Evolutionary conservation across 495 filamentous ascomycete genomes (phyloP), one percentile per base, ranked within the genome.

Genomic region (Cladorrhinum samala): DNA sequence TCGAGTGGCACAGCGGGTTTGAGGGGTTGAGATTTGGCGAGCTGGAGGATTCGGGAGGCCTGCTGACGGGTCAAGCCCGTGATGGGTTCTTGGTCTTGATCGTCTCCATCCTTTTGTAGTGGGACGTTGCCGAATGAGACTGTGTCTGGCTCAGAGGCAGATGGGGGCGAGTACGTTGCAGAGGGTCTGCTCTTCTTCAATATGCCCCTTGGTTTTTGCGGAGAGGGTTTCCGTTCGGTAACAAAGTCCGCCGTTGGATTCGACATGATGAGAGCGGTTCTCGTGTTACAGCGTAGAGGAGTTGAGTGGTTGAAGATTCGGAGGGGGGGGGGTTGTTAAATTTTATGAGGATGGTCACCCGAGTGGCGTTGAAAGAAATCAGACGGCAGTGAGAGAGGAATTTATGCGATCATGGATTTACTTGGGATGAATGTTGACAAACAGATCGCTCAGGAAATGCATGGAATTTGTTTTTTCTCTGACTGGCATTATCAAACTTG

Each of bases 31-130:
- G 83, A 86, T 47, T 83, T 42, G 13, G 51, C 41, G 14, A 55
- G 71, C 60, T 95, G 85, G 50, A 96, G 84, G 24, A 84, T 74
- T 53, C 81, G 77, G 11, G 92, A 90, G 71, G 95, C 90, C 54
- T 87, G 79, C 42, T 95, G 69, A 13, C 90, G 91, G 39, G 83
- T 77, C 23, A 54, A 7, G 37, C 56, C 51, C 11, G 56, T 48
- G 27, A 44, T 39, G 24, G 33, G 4, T 48, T 56, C 91, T 70
- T 94, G 89, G 57, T 87, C 79, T 13, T 64, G 59, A 13, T 27
- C 30, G 50, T n/a, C n/a, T n/a, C n/a, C n/a, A n/a, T n/a, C n/a
- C n/a, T n/a, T n/a, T n/a, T n/a, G n/a, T n/a, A n/a, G n/a, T n/a
- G n/a, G n/a, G n/a, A n/a, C n/a, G n/a, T n/a, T n/a, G n/a, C n/a